These are phyloP conservation scores for Lyophyllum decastes DNA, from an alignment of 768 basidiomycete genomes.

Conservation along the genomic window DNA sequence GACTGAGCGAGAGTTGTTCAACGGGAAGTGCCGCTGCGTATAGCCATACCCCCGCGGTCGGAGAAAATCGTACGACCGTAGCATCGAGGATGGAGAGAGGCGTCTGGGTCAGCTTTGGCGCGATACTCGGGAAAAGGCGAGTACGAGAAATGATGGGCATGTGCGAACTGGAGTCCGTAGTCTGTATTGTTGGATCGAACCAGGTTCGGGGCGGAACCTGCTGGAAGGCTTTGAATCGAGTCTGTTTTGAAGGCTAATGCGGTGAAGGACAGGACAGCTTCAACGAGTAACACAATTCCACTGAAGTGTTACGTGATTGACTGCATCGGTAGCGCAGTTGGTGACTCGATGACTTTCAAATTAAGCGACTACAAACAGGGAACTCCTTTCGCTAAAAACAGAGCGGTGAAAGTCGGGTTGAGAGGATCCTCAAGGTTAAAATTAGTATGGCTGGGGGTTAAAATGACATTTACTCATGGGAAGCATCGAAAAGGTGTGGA, in stretches of 20 bases:
- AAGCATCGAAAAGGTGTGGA: not conserved
- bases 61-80: slow-evolving; percentile 24
- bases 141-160: slow-evolving; percentile 14
- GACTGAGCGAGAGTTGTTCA: slow-evolving; percentile 8
- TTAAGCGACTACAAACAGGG: not conserved
- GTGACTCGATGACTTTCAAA: not conserved
- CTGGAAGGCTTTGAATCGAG: not conserved
- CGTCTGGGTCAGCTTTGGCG: slow-evolving; percentile 1
- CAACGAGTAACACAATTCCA: not conserved
- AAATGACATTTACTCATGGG: too few relatives aligned
- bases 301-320: not conserved
- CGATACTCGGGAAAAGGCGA: slow-evolving; percentile 12
- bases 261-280: too few relatives aligned
- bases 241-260: too few relatives aligned
- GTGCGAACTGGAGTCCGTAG: not conserved
- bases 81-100: slow-evolving; percentile 32
- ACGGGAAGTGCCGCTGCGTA: slow-evolving; percentile 18
- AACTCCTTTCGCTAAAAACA: not conserved
- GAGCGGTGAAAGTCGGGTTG: not conserved
- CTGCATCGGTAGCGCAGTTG: not conserved
- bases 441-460: too few relatives aligned
- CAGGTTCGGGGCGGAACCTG: not conserved
- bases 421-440: not conserved
- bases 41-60: slow-evolving; percentile 29
- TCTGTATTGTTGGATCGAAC: not conserved